Evolutionary conservation across 208 protist genomes (phyloP).

Genomic region (Trypanosoma melophagium): DNA sequence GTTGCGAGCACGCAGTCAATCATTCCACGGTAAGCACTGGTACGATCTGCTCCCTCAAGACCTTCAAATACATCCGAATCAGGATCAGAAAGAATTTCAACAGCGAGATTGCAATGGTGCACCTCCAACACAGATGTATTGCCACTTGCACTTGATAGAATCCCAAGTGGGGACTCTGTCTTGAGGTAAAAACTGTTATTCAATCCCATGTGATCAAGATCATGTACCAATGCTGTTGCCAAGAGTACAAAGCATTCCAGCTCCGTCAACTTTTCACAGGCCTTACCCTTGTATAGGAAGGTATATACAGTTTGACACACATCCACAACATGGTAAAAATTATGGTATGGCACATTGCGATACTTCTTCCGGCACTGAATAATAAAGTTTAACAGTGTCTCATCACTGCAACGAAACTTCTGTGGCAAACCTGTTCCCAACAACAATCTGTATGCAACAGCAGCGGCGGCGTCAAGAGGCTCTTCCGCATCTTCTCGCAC

Average conservation of each 20-base stretch:
- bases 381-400: constrained; percentile 79
- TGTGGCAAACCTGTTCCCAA: constrained; percentile 57
- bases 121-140: constrained; percentile 85
- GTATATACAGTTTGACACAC: constrained; percentile 81
- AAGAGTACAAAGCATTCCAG: constrained; percentile 83
- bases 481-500: constrained; percentile 44
- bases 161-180: constrained; percentile 83
- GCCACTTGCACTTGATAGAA: constrained; percentile 78
- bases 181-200: constrained; percentile 92
- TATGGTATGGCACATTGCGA: constrained; percentile 84
- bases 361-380: constrained; percentile 80
- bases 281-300: constrained; percentile 54
- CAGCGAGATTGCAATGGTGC: constrained; percentile 86
- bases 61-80: constrained; percentile 71
- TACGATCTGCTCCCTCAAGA: constrained; percentile 49
- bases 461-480: constrained; percentile 55
- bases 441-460: constrained; percentile 52
- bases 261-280: constrained; percentile 57
- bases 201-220: constrained; percentile 89
- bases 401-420: constrained; percentile 72
- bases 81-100: constrained; percentile 81
- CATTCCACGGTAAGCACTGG: constrained; percentile 53
- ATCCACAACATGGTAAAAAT: constrained; percentile 87
- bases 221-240: constrained; percentile 75
- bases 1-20: constrained; percentile 86